Base-by-base conservation (phyloP, 495 filamentous ascomycete genomes). In the Hypoxylon subgilvum region DNA sequence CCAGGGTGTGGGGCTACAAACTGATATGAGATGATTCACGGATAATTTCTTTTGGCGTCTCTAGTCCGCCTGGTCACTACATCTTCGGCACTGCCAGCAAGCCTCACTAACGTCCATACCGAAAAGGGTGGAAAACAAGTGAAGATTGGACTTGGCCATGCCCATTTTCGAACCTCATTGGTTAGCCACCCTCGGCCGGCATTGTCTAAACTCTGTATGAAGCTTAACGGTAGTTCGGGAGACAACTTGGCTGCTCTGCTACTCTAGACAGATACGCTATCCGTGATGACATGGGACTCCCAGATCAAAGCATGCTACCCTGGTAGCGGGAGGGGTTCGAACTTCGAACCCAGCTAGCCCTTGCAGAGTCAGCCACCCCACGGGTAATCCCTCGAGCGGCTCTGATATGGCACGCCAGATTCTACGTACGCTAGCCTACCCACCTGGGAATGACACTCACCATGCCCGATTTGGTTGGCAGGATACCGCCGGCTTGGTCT, bases 311-410 rank as follows among this genome's bases (percentile, higher is more conserved):
- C 38, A 5, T n/a, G 8, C 9, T 8, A 27, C 23, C 23, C 23
- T 12, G 3, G n/a, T 12, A 34, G n/a, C 8, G 31, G 31, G 9
- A 22, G 4, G 14, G 38, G 38, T 10, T 23, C 12, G 17, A 22
- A 34, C n/a, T 12, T 6, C n/a, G n/a, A n/a, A n/a, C n/a, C n/a
- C n/a, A n/a, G n/a, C 23, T 27, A 27, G 23, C 8, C n/a, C 23
- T 27, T 3, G 23, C 23, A 45, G 42, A 13, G 41, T 23, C 42
- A 45, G 42, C 42, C 42, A 45, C 42, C 10, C 22, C 38, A 16
- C 38, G 38, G 27, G 14, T 32, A 45, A 13, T 31, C 27, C 38
- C 31, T 12, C 9, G n/a, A 12, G 31, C 31, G n/a, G n/a, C n/a
- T n/a, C n/a, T n/a, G n/a, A n/a, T n/a, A n/a, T n/a, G n/a, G n/a